These are phyloP conservation scores for Penicillium crustosum DNA, from an alignment of 2,329 filamentous ascomycete species.

Conservation along the genomic window DNA sequence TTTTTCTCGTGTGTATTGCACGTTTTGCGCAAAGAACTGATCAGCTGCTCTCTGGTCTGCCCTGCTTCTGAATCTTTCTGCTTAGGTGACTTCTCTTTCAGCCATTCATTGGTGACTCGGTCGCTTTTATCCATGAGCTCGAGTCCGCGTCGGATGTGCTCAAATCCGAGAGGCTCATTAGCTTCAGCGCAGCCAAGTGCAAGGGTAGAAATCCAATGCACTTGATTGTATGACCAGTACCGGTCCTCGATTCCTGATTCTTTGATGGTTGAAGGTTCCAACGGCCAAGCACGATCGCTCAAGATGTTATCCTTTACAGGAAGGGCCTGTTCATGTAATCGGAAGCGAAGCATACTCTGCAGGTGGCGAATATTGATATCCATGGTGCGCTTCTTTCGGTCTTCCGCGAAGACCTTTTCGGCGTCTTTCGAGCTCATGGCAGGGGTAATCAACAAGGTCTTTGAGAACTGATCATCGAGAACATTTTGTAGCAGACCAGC, in stretches of 20 bases:
- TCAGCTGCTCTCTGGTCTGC: conserved; percentile 40
- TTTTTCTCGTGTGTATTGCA: conserved; percentile 79
- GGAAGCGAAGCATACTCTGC: conserved; percentile 58
- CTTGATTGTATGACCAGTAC: conserved; percentile 60
- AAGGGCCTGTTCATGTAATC: conserved; percentile 35
- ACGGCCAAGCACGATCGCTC: conserved; percentile 30
- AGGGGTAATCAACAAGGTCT: conserved; percentile 57
- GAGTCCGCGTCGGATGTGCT: conserved; percentile 39
- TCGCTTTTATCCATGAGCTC: conserved; percentile 45
- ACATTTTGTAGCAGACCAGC: conserved; percentile 50
- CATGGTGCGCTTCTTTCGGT: conserved; percentile 50
- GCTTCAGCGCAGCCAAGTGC: conserved; percentile 51
- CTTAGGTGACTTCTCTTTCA: conserved; percentile 36
- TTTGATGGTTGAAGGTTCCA: conserved; percentile 29
- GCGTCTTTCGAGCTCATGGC: conserved; percentile 41
- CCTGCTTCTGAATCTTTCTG: conserved; percentile 33
- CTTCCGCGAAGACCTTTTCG: conserved; percentile 47
- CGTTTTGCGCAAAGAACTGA: conserved; percentile 55
- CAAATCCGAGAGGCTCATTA: conserved; percentile 42
- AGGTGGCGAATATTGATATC: conserved; percentile 66
- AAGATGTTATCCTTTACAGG: conserved; percentile 37
- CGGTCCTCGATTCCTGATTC: conserved; percentile 49
- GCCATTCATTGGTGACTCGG: conserved; percentile 39
- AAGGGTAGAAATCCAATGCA: conserved; percentile 59
- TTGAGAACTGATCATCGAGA: conserved; percentile 48